These are phyloP conservation scores for Lactifluus hygrophoroides DNA, from an alignment of 768 basidiomycete species.

Conservation along the genomic window DNA sequence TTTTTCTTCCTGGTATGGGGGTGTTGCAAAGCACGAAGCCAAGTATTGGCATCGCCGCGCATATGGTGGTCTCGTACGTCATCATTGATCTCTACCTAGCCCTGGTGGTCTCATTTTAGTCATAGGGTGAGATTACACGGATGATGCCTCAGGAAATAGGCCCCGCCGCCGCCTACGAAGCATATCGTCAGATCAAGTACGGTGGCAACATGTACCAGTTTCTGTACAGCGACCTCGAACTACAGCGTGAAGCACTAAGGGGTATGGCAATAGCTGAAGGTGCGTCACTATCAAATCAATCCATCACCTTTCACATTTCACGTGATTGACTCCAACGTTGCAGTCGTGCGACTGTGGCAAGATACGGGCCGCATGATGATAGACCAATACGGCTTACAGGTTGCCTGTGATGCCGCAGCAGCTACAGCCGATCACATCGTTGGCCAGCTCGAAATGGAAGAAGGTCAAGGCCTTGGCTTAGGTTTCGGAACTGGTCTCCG, in stretches of 20 bases:
- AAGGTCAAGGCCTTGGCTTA: neutral
- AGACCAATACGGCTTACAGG: conserved; percentile 19
- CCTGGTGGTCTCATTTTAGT: neutral
- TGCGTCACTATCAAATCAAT: conserved; percentile 23
- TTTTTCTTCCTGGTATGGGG: conserved; percentile 24
- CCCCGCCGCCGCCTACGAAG: conserved; percentile 71
- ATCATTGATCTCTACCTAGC: neutral
- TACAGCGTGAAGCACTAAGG: conserved; percentile 57
- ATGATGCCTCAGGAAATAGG: conserved; percentile 58
- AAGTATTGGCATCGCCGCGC: conserved; percentile 55
- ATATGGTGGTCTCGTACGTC: conserved; percentile 50
- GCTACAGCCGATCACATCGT: conserved; percentile 11
- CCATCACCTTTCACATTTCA: neutral
- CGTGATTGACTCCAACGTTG: conserved; percentile 6
- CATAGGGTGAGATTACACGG: conserved; percentile 41
- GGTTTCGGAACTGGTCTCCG: conserved; percentile 7
- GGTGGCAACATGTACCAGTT: conserved; percentile 48
- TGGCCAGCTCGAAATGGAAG: conserved; percentile 8
- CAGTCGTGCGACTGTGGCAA: conserved; percentile 51
- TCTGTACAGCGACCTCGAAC: conserved; percentile 45
- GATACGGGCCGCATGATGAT: conserved; percentile 35
- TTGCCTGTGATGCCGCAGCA: conserved; percentile 14
- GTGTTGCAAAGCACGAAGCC: conserved; percentile 53
- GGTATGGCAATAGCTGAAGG: conserved; percentile 69
- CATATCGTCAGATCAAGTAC: conserved; percentile 58